These are phyloP conservation scores for Comarum palustre DNA, from an alignment of 306 rosid species.

Conservation along the genomic window DNA sequence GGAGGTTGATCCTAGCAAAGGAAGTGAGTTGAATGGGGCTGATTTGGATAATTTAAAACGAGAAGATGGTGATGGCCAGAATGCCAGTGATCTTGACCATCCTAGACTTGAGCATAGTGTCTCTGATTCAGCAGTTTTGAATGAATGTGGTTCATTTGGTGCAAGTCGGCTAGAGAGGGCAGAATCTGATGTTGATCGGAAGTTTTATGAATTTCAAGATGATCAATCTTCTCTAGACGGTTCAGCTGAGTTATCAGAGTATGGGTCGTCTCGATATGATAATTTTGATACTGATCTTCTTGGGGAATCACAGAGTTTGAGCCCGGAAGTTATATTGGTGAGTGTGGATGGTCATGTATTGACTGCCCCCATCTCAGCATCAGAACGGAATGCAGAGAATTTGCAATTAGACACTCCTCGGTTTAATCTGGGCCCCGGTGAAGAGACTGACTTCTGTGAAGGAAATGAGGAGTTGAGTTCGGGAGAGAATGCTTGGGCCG, in stretches of 20 bases:
- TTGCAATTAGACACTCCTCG: constrained; percentile 76
- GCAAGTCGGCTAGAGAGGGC: constrained; percentile 39
- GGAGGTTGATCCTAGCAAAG: constrained; percentile 57
- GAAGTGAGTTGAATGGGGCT: constrained; percentile 35
- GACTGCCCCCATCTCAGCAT: constrained; percentile 77
- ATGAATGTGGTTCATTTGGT: constrained; percentile 28
- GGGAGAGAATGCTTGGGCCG: constrained; percentile 64
- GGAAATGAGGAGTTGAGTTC: constrained; percentile 55
- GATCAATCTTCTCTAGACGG: constrained; percentile 61
- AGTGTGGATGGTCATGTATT: constrained; percentile 91
- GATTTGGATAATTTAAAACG: constrained; percentile 29
- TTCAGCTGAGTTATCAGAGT: constrained; percentile 60
- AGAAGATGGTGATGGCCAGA: constrained; percentile 27
- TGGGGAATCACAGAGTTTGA: constrained; percentile 54
- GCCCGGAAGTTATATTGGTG: constrained; percentile 80
- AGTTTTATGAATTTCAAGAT: constrained; percentile 70
- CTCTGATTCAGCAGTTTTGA: constrained; percentile 62
- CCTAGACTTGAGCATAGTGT: constrained; percentile 57
- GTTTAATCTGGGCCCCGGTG: constrained; percentile 87
- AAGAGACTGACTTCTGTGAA: constrained; percentile 68
- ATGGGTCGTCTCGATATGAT: constrained; percentile 51
- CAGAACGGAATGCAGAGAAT: constrained; percentile 61
- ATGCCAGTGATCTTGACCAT: constrained; percentile 21
- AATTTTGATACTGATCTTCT: constrained; percentile 48
- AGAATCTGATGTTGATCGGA: constrained; percentile 53